Percentiles rank a stretch among this genome's conserved stretches.
phyloP scores from a whole-genome alignment of 2,329 filamentous ascomycete species.

The Venturia pyrina region DNA sequence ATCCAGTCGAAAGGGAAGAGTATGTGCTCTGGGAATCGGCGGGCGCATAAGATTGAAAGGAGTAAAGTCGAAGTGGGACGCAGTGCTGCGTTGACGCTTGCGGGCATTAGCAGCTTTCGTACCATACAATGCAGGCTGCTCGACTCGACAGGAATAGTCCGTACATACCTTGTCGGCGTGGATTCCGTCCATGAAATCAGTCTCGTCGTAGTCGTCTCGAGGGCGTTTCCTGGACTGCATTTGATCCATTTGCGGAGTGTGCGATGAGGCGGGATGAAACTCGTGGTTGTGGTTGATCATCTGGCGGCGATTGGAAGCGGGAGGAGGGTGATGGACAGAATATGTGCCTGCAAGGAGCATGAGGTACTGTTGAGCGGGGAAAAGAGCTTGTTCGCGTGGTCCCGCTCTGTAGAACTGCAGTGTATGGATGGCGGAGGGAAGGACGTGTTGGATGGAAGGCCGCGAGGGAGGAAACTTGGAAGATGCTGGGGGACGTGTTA shows the following conservation, averaged over 20 bases:
- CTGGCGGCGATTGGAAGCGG: not conserved
- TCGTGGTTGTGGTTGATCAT: not conserved
- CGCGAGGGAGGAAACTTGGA: not conserved
- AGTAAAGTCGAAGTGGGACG: not conserved
- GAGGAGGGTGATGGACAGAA: not conserved
- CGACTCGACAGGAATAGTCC: not conserved
- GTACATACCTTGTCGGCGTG: conserved; percentile 10
- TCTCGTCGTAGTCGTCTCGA: conserved; percentile 10
- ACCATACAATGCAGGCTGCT: not conserved
- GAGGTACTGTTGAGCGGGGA: not conserved
- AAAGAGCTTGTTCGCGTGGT: not conserved
- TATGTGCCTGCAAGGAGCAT: conserved; percentile 3
- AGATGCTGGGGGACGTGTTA: not conserved
- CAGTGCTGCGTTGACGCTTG: conserved; percentile 9
- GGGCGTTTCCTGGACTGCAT: conserved; percentile 6
- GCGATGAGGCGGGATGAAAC: not conserved
- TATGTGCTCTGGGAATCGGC: conserved; percentile 5
- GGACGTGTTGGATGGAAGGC: not conserved
- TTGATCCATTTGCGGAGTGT: not conserved
- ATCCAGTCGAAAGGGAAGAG: conserved; percentile 10
- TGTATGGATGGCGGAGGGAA: not conserved
- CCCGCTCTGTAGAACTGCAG: not conserved
- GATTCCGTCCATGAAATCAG: not conserved
- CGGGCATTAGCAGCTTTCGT: not conserved
- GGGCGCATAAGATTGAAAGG: conserved; percentile 1